These are phyloP conservation scores for Piper betle DNA, from an alignment of 164 flowering plant species.

Conservation along the genomic window DNA sequence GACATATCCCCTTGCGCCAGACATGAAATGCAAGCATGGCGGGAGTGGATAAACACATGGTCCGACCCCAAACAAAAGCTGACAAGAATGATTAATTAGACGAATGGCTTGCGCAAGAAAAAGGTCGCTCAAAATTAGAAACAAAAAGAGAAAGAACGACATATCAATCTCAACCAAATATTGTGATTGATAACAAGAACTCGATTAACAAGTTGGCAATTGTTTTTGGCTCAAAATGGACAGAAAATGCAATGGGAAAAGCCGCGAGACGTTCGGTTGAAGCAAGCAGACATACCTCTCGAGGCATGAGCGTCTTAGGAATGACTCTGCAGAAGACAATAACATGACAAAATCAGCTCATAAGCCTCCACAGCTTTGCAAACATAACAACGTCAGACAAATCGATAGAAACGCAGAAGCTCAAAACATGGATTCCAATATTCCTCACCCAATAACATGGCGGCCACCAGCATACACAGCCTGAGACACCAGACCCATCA, in stretches of 20 bases:
- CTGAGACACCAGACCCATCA: conserved; percentile 92
- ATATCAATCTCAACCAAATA: not conserved
- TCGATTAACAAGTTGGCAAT: not conserved
- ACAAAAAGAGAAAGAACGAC: not conserved
- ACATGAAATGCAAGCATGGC: too few species aligned
- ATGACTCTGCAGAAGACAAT: conserved; percentile 71
- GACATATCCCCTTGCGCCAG: not conserved
- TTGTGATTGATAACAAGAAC: not conserved
- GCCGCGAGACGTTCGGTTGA: conserved; percentile 17
- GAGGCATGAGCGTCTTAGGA: conserved; percentile 98
- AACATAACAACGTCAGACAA: not conserved
- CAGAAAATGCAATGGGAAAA: conserved; percentile 9
- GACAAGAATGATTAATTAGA: not conserved
- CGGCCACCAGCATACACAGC: conserved; percentile 88
- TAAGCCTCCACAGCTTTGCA: not conserved
- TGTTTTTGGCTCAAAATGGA: not conserved
- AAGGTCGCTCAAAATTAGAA: not conserved
- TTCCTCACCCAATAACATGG: conserved; percentile 70
- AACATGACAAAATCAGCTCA: conserved; percentile 42
- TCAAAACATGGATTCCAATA: not conserved
- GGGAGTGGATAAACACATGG: not conserved
- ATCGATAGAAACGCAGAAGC: not conserved
- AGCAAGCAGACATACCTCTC: conserved; percentile 65
- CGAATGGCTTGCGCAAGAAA: not conserved
- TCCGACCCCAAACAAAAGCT: not conserved